Base-by-base conservation (phyloP, 768 basidiomycete species). In the Tephrocybe rancida region DNA sequence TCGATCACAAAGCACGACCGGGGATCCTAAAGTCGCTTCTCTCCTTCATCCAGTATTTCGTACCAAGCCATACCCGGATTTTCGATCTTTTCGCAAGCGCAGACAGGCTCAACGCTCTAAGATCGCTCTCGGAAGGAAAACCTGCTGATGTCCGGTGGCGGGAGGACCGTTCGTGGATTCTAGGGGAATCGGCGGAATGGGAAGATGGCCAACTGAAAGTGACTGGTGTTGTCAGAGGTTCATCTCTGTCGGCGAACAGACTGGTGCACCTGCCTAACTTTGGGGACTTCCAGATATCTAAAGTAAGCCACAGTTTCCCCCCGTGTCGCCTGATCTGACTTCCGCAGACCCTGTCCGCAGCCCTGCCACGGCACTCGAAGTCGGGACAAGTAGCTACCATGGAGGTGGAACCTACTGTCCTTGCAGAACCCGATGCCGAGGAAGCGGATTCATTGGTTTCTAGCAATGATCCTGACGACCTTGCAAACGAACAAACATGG, bases 401-500 rank as follows among this genome's bases (percentile, higher is more conserved):
- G 87, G 89, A 90, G 7, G 65, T 87, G 18, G 92, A 92, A 59
- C 75, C 87, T 0, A 66, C 70, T 22, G 56, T 86, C 32, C 68
- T 96, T 14, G 87, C 86, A 0, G 85, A 88, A 61, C 86, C 87
- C 0, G 73, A 82, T 46, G 63, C 76, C 0, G 78, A 83, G 0
- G 76, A 83, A 1, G 90, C 88, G 0, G 95, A 98, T 68, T 94
- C 94, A 5, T 73, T 98, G 44, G 81, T 91, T 11, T 94, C 93
- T 1, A 87, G 82, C 45, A 95, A 96, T 67, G 85, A 90, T 21
- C 91, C 89, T 3, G 95, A 98, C 62, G 87, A 92, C 52, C 80
- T 97, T 70, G 84, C 80, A 30, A 97, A 96, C 66, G 96, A 99
- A 63, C 96, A 99, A 69, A 99, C 96, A 0, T 98, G 96, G 95